phyloP scores from a whole-genome alignment of 441 rosid species.

The Bocquillonia castaneifolia region DNA sequence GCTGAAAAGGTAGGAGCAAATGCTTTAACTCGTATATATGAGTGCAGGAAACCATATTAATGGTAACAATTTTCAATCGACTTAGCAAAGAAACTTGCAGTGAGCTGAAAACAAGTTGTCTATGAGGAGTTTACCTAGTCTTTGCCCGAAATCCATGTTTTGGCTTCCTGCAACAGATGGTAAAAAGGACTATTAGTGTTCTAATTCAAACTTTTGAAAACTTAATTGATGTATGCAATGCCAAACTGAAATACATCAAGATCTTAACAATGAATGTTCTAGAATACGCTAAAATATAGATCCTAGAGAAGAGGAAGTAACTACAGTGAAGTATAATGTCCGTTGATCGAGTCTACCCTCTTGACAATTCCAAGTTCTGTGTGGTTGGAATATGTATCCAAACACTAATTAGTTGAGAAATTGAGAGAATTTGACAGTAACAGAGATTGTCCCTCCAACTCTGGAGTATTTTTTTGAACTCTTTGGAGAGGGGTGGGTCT shows the following conservation, averaged over 20 bases:
- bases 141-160: not conserved
- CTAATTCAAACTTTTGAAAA: not conserved
- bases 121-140: conserved; percentile 2
- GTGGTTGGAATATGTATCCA: not conserved
- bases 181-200: not conserved
- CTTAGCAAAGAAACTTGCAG: not conserved
- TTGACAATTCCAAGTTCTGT: too few relatives aligned
- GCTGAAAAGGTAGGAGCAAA: conserved; percentile 2
- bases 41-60: not conserved
- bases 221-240: not conserved
- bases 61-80: not conserved
- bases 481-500: too few relatives aligned
- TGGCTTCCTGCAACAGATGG: not conserved
- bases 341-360: not conserved
- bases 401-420: not conserved
- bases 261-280: not conserved
- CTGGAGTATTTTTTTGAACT: too few relatives aligned
- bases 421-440: not conserved
- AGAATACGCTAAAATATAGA: not conserved
- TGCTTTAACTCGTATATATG: not conserved
- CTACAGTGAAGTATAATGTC: not conserved
- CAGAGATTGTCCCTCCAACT: too few relatives aligned
- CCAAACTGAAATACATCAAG: not conserved
- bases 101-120: not conserved
- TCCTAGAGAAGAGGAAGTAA: not conserved